Conservation (phyloP, 192 early-diverging fungal genomes). For the Entomortierella chlamydospora region DNA sequence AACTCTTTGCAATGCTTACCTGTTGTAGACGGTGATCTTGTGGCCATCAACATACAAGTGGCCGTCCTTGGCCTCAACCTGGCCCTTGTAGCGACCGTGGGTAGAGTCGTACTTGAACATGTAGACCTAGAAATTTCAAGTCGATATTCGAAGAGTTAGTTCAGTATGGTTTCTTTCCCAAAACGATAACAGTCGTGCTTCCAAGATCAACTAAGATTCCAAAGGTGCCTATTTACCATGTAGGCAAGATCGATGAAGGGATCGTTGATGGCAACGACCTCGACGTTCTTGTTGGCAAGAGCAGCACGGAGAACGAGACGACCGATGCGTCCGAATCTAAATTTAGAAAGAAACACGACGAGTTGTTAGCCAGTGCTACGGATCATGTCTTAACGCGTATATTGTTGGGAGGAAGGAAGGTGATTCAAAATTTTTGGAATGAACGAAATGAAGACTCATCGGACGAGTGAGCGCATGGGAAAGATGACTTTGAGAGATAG, state of each 20-base stretch:
- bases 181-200: not conserved
- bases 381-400: not conserved
- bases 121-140: slow-evolving; percentile 71
- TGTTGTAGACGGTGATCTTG: slow-evolving; percentile 79
- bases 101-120: slow-evolving; percentile 99
- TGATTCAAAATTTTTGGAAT: not conserved
- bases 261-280: slow-evolving; percentile 96
- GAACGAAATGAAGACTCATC: not conserved
- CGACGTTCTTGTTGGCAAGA: slow-evolving; percentile 75
- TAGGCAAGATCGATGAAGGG: slow-evolving; percentile 97
- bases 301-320: slow-evolving; percentile 96
- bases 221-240: slow-evolving; percentile 71
- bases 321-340: slow-evolving; percentile 96
- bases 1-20: slow-evolving; percentile 55
- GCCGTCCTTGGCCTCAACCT: slow-evolving; percentile 81
- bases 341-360: not conserved
- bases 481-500: not conserved
- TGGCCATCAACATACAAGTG: slow-evolving; percentile 92
- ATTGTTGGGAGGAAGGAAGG: not conserved
- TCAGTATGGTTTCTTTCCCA: not conserved
- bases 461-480: not conserved
- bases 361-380: not conserved
- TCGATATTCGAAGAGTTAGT: not conserved
- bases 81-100: slow-evolving; percentile 94
- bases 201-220: not conserved